Evolutionary conservation across 139 green algal genomes (phyloP).

Genomic region (Micractinium conductrix): DNA sequence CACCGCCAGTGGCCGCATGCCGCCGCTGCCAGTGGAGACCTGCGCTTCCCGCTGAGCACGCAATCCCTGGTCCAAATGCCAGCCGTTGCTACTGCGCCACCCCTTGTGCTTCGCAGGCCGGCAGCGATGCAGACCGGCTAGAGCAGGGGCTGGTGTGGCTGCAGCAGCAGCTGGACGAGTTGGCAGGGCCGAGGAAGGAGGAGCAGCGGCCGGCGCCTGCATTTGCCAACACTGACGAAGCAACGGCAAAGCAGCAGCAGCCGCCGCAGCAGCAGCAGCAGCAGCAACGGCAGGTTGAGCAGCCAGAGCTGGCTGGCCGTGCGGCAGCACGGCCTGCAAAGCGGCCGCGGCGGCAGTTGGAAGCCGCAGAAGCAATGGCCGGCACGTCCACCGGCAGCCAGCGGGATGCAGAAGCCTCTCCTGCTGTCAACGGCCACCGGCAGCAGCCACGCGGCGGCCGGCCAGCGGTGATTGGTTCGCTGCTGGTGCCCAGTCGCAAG

Average conservation of each 20-base stretch:
- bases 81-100: not conserved
- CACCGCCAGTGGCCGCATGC: too few species aligned
- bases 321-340: not conserved
- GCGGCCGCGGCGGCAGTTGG: not conserved
- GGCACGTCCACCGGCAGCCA: not conserved
- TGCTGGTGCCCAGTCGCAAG: slow-evolving; percentile 58
- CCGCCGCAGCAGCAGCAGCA: not conserved
- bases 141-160: slow-evolving; percentile 28
- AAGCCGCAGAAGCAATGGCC: not conserved
- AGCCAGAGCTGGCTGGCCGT: too few species aligned
- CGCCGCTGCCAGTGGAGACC: too few species aligned
- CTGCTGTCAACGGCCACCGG: not conserved
- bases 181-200: not conserved
- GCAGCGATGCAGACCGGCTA: slow-evolving; percentile 49
- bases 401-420: not conserved
- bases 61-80: too few species aligned
- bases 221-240: too few species aligned
- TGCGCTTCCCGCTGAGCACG: too few species aligned
- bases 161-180: not conserved
- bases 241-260: not conserved
- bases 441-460: not conserved
- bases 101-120: not conserved
- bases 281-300: not conserved
- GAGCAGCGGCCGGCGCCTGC: not conserved
- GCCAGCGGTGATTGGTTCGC: slow-evolving; percentile 37